phyloP scores from a whole-genome alignment of 306 rosid species.

The Pyrus bretschneideri region DNA sequence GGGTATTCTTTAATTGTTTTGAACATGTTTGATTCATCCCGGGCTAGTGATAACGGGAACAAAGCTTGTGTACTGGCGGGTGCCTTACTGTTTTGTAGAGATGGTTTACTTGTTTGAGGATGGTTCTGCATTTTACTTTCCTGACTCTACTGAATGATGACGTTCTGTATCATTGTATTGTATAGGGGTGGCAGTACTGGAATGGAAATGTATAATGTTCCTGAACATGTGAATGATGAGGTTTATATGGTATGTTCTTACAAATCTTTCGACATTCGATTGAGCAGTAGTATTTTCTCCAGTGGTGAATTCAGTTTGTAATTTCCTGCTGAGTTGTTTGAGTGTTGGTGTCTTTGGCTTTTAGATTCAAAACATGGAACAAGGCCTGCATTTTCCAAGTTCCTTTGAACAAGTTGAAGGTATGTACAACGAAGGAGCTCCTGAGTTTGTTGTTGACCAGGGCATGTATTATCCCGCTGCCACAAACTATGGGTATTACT shows the following conservation, averaged over 20 bases:
- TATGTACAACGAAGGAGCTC: conserved; percentile 67
- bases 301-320: not conserved
- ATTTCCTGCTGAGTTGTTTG: not conserved
- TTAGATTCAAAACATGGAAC: conserved; percentile 54
- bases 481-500: conserved; percentile 84
- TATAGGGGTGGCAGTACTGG: conserved; percentile 62
- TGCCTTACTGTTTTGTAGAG: not conserved
- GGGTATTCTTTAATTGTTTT: not conserved
- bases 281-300: not conserved
- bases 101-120: not conserved
- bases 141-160: conserved; percentile 13
- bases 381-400: conserved; percentile 46
- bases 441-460: conserved; percentile 82
- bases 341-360: conserved; percentile 21
- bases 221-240: conserved; percentile 41
- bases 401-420: conserved; percentile 59
- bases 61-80: not conserved
- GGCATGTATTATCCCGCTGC: conserved; percentile 80
- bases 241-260: conserved; percentile 40
- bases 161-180: conserved; percentile 10
- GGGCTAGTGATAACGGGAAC: not conserved
- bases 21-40: not conserved
- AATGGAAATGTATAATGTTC: conserved; percentile 57
- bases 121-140: not conserved
- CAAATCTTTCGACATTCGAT: not conserved